Evolutionary conservation across 352 stramenopile genomes (phyloP).

Genomic region (Phytopythium cucurbitacearum): DNA sequence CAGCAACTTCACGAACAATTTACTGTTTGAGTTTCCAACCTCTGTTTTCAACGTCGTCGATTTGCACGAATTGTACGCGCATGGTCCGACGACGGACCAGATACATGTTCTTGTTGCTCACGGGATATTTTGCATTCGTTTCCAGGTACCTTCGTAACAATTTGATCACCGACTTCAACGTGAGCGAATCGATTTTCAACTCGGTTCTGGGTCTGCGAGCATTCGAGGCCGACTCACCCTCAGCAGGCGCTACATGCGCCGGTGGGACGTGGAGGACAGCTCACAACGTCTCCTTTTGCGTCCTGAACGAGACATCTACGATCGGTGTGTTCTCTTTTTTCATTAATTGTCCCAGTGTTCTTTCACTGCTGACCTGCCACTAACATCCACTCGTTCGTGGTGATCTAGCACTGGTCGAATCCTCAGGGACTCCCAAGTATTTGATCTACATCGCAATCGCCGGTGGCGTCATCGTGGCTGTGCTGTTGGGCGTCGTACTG

Average conservation of each 20-base stretch:
- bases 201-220: conserved; percentile 11
- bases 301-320: conserved; percentile 11
- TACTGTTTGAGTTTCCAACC: conserved; percentile 19
- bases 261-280: conserved; percentile 18
- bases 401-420: conserved; percentile 3
- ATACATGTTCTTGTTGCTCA: not conserved
- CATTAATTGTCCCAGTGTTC: too few species aligned
- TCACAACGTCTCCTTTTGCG: conserved; percentile 26
- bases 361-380: not conserved
- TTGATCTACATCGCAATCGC: conserved; percentile 15
- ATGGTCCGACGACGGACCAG: too few species aligned
- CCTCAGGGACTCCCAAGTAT: conserved; percentile 9
- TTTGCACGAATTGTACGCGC: conserved; percentile 17
- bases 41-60: conserved; percentile 27
- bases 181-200: conserved; percentile 11
- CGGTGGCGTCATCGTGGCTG: conserved; percentile 8
- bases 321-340: too few species aligned
- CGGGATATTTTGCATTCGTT: not conserved
- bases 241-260: conserved; percentile 11
- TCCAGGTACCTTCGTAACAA: conserved; percentile 30
- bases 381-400: not conserved
- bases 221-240: conserved; percentile 22
- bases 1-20: conserved; percentile 30
- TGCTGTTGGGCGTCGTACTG: conserved; percentile 17
- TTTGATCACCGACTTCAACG: conserved; percentile 31